Evolutionary conservation across 306 rosid genomes (phyloP), one percentile per base, ranked within the genome.

Genomic region (Casuarina equisetifolia): DNA sequence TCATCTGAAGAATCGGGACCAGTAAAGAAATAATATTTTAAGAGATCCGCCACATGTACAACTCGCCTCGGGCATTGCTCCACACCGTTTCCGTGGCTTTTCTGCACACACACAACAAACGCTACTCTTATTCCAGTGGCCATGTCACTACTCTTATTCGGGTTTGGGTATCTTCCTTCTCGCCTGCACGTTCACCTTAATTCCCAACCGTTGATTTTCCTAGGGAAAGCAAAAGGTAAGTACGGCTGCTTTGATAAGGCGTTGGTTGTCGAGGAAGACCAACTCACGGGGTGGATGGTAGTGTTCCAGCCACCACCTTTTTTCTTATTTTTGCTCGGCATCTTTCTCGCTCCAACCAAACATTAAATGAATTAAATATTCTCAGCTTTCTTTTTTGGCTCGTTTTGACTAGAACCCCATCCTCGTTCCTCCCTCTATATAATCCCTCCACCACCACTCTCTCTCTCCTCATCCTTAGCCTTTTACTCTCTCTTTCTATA

Each of bases 331-430:
- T 81, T 73, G 44, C 75, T 61, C 67, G 67, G 79, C 85, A 15
- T 78, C 68, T 74, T 79, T 80, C 78, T 38, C 82, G 69, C 80
- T 67, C 61, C 72, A 81, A 44, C 81, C 81, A 71, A 40, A 72
- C 83, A 45, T 76, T 75, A 72, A 69, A 61, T 9, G 38, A 45
- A 77, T 80, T 74, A 69, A 77, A 78, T 86, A 86, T 79, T 82
- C 79, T 32, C 52, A 13, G 9, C 36, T 69, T 61, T 69, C 62
- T 17, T 43, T 75, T 80, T 46, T 50, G 5, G 32, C 51, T 57
- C 49, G 50, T 57, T 82, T 92, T 90, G 95, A 88, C 97, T 85
- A 42, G 62, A 38, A 5, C 66, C 70, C 61, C 25, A 13, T 38
- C 77, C 53, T 59, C 25, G 36, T 76, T 54, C 19, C 3, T 50